Evolutionary conservation across 768 basidiomycete species (phyloP), one percentile per base, ranked within the genome.

Genomic region (Xanthoconium purpureum): DNA sequence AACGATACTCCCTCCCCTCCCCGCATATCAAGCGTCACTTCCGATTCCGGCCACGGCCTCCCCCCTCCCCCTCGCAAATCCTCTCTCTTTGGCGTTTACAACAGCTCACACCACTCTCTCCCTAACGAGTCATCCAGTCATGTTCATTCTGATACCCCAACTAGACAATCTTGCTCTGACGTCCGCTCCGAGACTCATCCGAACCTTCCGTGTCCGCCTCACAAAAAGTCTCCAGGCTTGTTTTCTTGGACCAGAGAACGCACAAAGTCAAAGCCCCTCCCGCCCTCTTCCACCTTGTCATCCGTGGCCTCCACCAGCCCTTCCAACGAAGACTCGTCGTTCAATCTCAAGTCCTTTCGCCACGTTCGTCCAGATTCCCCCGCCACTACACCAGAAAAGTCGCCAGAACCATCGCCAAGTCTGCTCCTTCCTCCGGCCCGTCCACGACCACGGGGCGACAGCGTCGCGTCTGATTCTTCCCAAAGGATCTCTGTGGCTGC

Each of bases 401-500:
- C 63, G 7, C 57, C 67, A 20, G 71, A 73, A 15, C 60, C 75
- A 36, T 59, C 68, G 17, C 56, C 58, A 8, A 47, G 47, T 18
- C 36, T 55, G 1, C 57, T 66, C n/a, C 70, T 74, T 1, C 76
- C 81, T 5, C 71, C 76, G 12, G 74, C 67, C 6, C 65, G 65
- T 8, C 66, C 79, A 18, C 80, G 85, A 2, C 80, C 83, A 15
- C 80, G 88, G 61, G 82, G 78, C 20, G 73, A 75, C 43, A 87
- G 86, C 68, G 62, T 77, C 57, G 78, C 80, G 17, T 86, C 86
- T 4, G 85, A 88, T 39, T 75, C 83, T 6, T 84, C 84, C 2
- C 88, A 89, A 59, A 81, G 88, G 51, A 91, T 91, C 28, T 87
- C 87, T 9, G 85, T 91, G 33, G 89, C 88, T 3, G 89, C 89